Base-by-base conservation (phyloP, 2,329 filamentous ascomycete genomes). In the Clonostachys chloroleuca region DNA sequence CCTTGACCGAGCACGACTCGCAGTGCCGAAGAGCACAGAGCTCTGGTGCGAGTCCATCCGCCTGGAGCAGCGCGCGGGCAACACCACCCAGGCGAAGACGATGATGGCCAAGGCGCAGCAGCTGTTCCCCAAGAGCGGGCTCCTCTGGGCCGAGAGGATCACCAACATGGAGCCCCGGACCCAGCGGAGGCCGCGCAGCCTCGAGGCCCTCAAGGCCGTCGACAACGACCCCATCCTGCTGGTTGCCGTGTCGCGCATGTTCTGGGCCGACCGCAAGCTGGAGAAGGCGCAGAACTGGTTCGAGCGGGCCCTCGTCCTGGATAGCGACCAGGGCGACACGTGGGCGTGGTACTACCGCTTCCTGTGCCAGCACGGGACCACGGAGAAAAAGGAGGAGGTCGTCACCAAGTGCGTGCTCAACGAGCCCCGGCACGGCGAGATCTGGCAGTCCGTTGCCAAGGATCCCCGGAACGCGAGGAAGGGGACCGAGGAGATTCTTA, bases 271-370 rank as follows among this genome's bases (percentile, higher is more conserved):
- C 69, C 80, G 94, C 47, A 86, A 86, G 62, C 77, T 99, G 20
- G 94, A 97, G 56, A 96, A 96, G 66, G 92, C 94, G 4, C 87
- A 92, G 67, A 92, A 83, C 54, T 99, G 94, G 94, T 99, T 99
- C 65, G 91, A 96, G 69, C 96, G 95, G 69, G 94, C 94, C 1
- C 84, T 96, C 47, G 77, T 96, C 46, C 74, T 94, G 12, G 91
- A 99, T 60, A 83, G 86, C 35, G 92, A 97, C 64, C 72, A 83
- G 44, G 94, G 94, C 44, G 95, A 99, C 70, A 88, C 84, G 12
- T 99, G 95, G 95, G 92, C 91, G 17, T 99, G 92, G 92, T 99
- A 96, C 67, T 94, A 91, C 67, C 92, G 92, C 66, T 99, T 97
- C 65, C 62, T 97, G 54, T 64, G 84, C 55, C 89, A 96, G 74